Evolutionary conservation across 2,329 filamentous ascomycete species (phyloP), one percentile per base, ranked within the genome.

Genomic region (Shiraia bambusicola): DNA sequence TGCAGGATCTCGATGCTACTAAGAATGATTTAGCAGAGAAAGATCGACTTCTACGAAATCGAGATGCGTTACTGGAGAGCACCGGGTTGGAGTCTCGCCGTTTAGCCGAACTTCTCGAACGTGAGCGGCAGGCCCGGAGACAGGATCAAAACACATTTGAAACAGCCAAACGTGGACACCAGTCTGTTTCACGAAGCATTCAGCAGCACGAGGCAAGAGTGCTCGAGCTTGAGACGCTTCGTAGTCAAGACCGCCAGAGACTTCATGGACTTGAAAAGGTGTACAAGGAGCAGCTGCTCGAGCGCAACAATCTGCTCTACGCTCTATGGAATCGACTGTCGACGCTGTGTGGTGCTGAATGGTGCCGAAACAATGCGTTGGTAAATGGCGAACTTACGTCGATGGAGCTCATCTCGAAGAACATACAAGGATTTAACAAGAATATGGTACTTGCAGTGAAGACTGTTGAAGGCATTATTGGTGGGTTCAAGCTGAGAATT

Each of bases 281-380:
- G 43, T 87, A 88, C 69, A 87, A 86, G 55, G 91, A 96, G 37
- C 90, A 97, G 70, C 78, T 97, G 28, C 80, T 79, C 30, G 93
- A 97, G 70, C 84, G 93, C 40, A 96, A 97, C 70, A 86, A 88
- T 46, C 76, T 98, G 37, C 78, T 97, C 13, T 80, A 96, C 15
- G 79, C 83, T n/a, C 74, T 97, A 4, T 98, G 93, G 93, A 92
- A 92, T 50, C 81, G 87, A 32, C 78, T 98, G 7, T 91, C 88
- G 3, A 78, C 82, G 0, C 78, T 97, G 30, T 97, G 93, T 59
- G 93, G 93, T 9, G 80, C 83, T 0, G 93, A 97, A 62, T 98
- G 93, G 92, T 82, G 87, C 4, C 87, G 95, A 66, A 83, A 86
- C 59, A 91, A 97, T 67, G 86, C 86, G 42, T 81, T 95, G 16